A percentile compares a stretch with the other conserved stretches of the same genome.
Conservation (phyloP, 2,329 filamentous ascomycete species). For the Pseudopithomyces maydicus region DNA sequence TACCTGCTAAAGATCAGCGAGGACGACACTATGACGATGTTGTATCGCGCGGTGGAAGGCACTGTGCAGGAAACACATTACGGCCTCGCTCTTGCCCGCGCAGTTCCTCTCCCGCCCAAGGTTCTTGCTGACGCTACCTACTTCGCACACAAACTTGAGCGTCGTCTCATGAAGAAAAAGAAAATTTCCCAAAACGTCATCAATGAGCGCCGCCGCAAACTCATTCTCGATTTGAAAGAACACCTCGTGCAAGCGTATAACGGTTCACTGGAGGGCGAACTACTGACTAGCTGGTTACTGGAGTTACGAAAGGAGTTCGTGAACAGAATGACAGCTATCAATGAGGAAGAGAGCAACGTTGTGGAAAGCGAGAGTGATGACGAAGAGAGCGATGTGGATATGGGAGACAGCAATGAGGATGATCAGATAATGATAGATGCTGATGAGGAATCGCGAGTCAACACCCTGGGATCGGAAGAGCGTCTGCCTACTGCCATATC, state of each 20-base stretch:
- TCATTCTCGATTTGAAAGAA: slow-evolving; percentile 75
- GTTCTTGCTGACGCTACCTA: slow-evolving; percentile 71
- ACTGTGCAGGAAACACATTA: slow-evolving; percentile 75
- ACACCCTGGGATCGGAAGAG: slow-evolving; percentile 13
- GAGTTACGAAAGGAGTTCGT: slow-evolving; percentile 78
- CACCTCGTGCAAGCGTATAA: slow-evolving; percentile 71
- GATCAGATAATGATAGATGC: slow-evolving; percentile 8
- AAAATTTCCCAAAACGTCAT: slow-evolving; percentile 63
- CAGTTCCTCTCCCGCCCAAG: slow-evolving; percentile 71
- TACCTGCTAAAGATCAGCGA: slow-evolving; percentile 42
- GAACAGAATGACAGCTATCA: slow-evolving; percentile 69
- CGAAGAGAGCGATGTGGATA: slow-evolving; percentile 23
- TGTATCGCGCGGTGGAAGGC: slow-evolving; percentile 81
- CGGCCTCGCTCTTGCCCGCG: slow-evolving; percentile 78
- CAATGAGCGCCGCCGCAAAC: slow-evolving; percentile 68
- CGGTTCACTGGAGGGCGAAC: slow-evolving; percentile 67
- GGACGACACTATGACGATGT: slow-evolving; percentile 75
- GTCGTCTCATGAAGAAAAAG: slow-evolving; percentile 62
- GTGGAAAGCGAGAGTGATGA: slow-evolving; percentile 16
- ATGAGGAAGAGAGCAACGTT: slow-evolving; percentile 39
- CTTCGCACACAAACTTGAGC: slow-evolving; percentile 67
- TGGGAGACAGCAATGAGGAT: slow-evolving; percentile 12
- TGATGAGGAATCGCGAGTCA: not conserved
- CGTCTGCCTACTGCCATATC: slow-evolving; percentile 28
- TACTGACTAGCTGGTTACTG: slow-evolving; percentile 67